A percentile compares a stretch with the other conserved stretches of the same genome.
Evolutionary conservation across 1,139 yeast genomes (phyloP).

Genomic region (Geotrichum candidum): DNA sequence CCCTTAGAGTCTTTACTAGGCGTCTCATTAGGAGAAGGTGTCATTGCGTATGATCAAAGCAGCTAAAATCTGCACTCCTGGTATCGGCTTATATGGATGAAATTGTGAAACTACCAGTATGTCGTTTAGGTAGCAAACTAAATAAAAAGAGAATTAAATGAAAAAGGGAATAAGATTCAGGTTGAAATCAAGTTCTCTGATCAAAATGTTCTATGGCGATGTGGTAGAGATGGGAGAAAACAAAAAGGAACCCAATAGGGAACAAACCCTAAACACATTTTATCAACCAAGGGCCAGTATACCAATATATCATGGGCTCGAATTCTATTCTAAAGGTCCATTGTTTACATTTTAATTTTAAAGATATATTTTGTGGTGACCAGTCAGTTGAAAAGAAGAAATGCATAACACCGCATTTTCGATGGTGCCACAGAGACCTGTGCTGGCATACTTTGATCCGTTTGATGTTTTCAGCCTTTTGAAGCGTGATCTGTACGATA

Average conservation of each 20-base stretch:
- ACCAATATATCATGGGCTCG: no score
- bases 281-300: no score
- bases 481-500: slow-evolving; percentile 44
- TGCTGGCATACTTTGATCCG: no score
- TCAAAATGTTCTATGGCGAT: background rate
- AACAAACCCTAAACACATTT: no score
- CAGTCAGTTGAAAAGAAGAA: no score
- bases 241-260: background rate
- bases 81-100: background rate
- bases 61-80: background rate
- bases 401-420: no score
- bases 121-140: background rate
- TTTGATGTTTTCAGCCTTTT: no score
- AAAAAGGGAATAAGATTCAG: background rate
- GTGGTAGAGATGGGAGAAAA: background rate
- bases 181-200: background rate
- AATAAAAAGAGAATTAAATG: background rate
- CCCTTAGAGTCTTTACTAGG: slow-evolving; percentile 9
- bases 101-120: no score
- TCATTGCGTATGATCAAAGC: background rate
- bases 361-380: no score
- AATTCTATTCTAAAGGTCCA: no score
- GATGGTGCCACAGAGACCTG: no score
- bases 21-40: slow-evolving; percentile 9
- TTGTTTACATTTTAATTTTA: no score